Evolutionary conservation across 257 asterid genomes (phyloP).

Genomic region (Nicotiana paniculata): DNA sequence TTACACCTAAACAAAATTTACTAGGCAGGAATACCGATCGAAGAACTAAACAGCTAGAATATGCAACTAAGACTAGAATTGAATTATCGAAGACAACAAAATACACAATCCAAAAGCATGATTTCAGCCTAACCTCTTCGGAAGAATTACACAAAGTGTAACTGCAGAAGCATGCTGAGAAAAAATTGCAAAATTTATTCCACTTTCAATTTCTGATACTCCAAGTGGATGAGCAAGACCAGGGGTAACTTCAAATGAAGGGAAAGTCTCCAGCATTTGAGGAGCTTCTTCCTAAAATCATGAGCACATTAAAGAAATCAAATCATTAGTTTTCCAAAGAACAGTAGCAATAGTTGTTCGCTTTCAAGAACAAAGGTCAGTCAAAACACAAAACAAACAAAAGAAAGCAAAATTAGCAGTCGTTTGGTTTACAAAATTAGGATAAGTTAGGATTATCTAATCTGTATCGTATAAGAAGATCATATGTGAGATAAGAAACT

Average conservation of each 20-base stretch:
- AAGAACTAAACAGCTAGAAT: constrained; percentile 4
- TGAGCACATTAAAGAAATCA: not conserved
- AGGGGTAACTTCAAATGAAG: constrained; percentile 42
- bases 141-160: constrained; percentile 69
- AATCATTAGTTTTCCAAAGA: not conserved
- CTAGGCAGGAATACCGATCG: not conserved
- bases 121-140: constrained; percentile 46
- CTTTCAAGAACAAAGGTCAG: not conserved
- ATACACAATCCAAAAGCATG: not conserved
- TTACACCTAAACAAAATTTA: not conserved
- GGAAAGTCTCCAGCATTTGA: constrained; percentile 28
- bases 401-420: not conserved
- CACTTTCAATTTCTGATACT: constrained; percentile 70
- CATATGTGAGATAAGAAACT: not conserved
- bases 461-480: not conserved
- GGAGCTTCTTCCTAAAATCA: constrained; percentile 53
- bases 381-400: not conserved
- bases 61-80: not conserved
- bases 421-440: not conserved
- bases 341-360: not conserved
- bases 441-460: not conserved
- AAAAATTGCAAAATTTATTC: constrained; percentile 82
- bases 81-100: not conserved
- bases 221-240: constrained; percentile 91
- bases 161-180: constrained; percentile 82